A percentile compares a stretch with the other conserved stretches of the same genome.
phyloP scores from a whole-genome alignment of 2,329 filamentous ascomycete species.

The Epichloe amarillans region DNA sequence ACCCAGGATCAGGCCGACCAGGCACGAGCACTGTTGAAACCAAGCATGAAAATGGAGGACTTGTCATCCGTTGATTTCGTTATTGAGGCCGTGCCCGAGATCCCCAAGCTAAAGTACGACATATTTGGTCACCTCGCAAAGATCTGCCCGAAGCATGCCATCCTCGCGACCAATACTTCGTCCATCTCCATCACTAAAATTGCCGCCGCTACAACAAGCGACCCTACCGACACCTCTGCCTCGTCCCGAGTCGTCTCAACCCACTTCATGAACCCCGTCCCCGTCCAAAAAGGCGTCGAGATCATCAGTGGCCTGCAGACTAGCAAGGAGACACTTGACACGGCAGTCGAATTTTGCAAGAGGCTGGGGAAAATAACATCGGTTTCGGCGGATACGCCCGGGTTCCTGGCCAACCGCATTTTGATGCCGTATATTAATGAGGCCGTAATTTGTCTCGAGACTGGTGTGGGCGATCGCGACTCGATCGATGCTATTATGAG shows the following conservation, averaged over 20 bases:
- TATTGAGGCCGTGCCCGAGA: conserved; percentile 94
- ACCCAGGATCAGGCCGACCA: conserved; percentile 69
- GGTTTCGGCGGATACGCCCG: conserved; percentile 76
- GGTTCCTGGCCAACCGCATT: conserved; percentile 92
- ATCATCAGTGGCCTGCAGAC: conserved; percentile 94
- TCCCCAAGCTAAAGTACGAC: conserved; percentile 70
- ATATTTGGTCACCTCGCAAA: conserved; percentile 77
- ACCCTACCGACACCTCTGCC: conserved; percentile 67
- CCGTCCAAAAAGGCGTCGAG: conserved; percentile 92
- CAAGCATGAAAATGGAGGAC: conserved; percentile 61
- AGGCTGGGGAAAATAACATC: conserved; percentile 89
- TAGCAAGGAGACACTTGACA: conserved; percentile 65
- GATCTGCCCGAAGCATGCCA: conserved; percentile 70
- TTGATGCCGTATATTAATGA: conserved; percentile 99
- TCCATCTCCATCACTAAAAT: conserved; percentile 96
- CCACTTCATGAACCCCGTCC: conserved; percentile 99
- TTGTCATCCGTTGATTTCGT: conserved; percentile 85
- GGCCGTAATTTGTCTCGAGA: conserved; percentile 90
- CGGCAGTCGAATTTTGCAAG: conserved; percentile 73
- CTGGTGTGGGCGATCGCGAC: conserved; percentile 74
- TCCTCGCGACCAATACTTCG: conserved; percentile 96
- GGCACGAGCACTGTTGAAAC: conserved; percentile 53
- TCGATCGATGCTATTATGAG: conserved; percentile 98
- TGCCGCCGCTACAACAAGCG: conserved; percentile 67
- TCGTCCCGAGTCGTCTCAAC: conserved; percentile 86